phyloP scores from a whole-genome alignment of 805 yeast genomes.

The Suhomyces kilbournensis region DNA sequence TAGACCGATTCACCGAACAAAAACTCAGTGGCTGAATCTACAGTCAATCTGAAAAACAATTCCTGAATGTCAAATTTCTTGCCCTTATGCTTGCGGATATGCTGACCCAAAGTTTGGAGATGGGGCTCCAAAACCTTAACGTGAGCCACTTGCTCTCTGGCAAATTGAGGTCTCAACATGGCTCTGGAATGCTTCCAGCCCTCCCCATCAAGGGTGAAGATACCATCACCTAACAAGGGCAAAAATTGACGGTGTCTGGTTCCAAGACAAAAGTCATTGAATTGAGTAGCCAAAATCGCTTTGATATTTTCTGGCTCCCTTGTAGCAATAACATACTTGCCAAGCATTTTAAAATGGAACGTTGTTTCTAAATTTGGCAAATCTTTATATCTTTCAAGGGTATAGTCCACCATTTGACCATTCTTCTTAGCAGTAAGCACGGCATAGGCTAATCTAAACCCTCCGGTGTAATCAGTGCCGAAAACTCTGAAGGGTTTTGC shows the following conservation, averaged over 20 bases:
- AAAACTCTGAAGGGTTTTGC: conserved; percentile 6
- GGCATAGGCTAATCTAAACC: conserved; percentile 14
- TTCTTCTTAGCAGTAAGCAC: conserved; percentile 12
- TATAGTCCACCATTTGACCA: conserved; percentile 20
- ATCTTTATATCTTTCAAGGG: conserved; percentile 11
- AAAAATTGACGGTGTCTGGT: conserved; percentile 34
- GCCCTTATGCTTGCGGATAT: conserved; percentile 26
- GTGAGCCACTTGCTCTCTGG: conserved; percentile 43
- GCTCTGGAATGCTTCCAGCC: conserved; percentile 45
- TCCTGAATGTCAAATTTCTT: conserved; percentile 35
- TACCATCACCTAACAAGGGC: conserved; percentile 43
- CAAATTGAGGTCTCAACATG: conserved; percentile 45
- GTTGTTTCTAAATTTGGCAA: conserved; percentile 15
- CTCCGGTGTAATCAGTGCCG: conserved; percentile 9
- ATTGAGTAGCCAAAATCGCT: conserved; percentile 42
- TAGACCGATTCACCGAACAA: conserved; percentile 40
- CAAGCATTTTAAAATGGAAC: conserved; percentile 10
- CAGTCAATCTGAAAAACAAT: conserved; percentile 36
- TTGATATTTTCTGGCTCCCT: conserved; percentile 42
- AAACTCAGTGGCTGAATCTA: conserved; percentile 41
- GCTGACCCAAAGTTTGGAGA: conserved; percentile 32
- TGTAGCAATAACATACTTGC: conserved; percentile 22
- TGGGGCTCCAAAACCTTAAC: conserved; percentile 40
- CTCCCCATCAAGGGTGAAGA: conserved; percentile 40
- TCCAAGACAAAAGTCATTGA: conserved; percentile 40